Evolutionary conservation across 345 rosid genomes (phyloP), one percentile per base, ranked within the genome.

Genomic region (Corymbia maculata): DNA sequence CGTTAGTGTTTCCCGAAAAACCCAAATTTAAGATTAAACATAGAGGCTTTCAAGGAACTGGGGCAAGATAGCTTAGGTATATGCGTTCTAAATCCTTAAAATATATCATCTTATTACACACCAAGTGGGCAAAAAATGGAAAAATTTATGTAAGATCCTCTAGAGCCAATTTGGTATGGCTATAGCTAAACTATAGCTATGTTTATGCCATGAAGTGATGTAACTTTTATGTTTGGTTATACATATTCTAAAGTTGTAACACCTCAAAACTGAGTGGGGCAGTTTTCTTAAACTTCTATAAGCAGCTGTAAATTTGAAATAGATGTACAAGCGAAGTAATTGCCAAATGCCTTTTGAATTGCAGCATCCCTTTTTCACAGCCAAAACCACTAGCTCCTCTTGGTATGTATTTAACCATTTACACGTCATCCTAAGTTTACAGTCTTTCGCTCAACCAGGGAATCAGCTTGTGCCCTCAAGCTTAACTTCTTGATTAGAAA

Each of bases 351-450:
- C 5, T 16, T 32, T 32, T 32, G 45, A 68, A 32, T 16, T 5
- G 19, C 4, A 32, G 16, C 45, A 2, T 0, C 9, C 22, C 2
- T 68, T 32, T 68, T 68, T 32, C 42, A 6, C 10, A 8, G 24
- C 12, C 0, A 11, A 61, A 61, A 61, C 13, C 0, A 6, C 2
- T 26, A 13, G 3, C 8, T 64, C 6, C 42, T 64, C 3, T n/a
- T 52, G 15, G 5, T 15, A 13, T 14, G 53, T 64, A 64, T 64
- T n/a, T n/a, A n/a, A 17, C 32, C 36, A 64, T 64, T 64, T n/a
- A 9, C 19, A n/a, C 13, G 9, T n/a, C 17, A n/a, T n/a, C 36
- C 17, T n/a, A 64, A 64, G 75, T n/a, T n/a, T 13, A 64, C 42
- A n/a, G 42, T 64, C 75, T 13, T 52, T 6, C 17, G 15, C 14